Evolutionary conservation across 306 rosid genomes (phyloP).

Genomic region (Acacia crassicarpa): DNA sequence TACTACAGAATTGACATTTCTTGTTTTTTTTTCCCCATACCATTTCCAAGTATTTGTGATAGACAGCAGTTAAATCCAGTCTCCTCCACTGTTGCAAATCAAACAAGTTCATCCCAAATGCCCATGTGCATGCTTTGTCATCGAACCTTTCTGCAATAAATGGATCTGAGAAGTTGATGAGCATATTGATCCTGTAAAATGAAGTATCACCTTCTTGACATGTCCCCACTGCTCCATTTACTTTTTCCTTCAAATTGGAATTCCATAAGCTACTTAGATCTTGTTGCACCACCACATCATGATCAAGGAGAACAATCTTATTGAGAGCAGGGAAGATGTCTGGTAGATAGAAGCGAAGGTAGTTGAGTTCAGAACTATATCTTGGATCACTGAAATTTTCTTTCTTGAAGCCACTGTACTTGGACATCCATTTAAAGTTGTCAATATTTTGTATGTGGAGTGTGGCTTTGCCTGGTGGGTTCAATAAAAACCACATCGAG

Average conservation of each 20-base stretch:
- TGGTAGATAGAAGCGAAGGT: constrained; percentile 90
- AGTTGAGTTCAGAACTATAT: constrained; percentile 82
- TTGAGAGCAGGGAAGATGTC: constrained; percentile 70
- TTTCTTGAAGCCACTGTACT: constrained; percentile 46
- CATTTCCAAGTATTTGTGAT: constrained; percentile 68
- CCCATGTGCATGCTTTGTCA: constrained; percentile 88
- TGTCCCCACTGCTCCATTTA: constrained; percentile 74
- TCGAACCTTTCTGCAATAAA: constrained; percentile 65
- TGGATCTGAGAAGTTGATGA: constrained; percentile 89
- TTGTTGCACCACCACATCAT: constrained; percentile 91
- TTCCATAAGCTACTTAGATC: constrained; percentile 81
- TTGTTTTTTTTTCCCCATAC: constrained; percentile 44
- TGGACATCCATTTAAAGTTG: constrained; percentile 65
- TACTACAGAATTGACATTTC: constrained; percentile 11
- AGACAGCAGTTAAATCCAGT: constrained; percentile 63
- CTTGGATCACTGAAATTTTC: constrained; percentile 65
- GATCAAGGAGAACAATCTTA: constrained; percentile 81
- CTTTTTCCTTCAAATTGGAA: constrained; percentile 69
- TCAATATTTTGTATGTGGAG: constrained; percentile 74
- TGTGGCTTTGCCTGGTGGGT: constrained; percentile 84
- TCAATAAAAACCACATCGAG: constrained; percentile 89
- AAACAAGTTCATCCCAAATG: constrained; percentile 91
- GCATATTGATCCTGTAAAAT: constrained; percentile 60
- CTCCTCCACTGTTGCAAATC: constrained; percentile 84
- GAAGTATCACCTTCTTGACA: constrained; percentile 63